phyloP scores from a whole-genome alignment of 2,329 filamentous ascomycete species.

The Scedosporium apiospermum region DNA sequence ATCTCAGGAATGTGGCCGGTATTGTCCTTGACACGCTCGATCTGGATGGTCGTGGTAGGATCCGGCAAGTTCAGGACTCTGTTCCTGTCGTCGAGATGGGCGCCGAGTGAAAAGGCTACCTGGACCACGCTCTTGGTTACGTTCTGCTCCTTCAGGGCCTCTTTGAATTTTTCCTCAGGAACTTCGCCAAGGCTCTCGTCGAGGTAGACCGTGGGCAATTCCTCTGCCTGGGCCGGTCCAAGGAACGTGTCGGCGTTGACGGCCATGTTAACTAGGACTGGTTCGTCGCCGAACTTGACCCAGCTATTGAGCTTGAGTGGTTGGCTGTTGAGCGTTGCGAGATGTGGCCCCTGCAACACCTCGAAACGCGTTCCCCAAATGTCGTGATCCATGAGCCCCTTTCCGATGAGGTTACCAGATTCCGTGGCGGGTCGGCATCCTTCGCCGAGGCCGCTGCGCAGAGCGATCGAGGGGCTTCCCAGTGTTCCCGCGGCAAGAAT shows the following conservation, averaged over 20 bases:
- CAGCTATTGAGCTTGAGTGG: constrained; percentile 4
- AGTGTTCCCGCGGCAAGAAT: constrained; percentile 3
- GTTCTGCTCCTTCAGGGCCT: constrained; percentile 1
- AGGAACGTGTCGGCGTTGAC: constrained; percentile 6
- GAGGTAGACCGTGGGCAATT: constrained; percentile 2
- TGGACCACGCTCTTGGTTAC: constrained; percentile 1
- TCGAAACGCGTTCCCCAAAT: constrained; percentile 5
- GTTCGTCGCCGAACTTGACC: constrained; percentile 4
- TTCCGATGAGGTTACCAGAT: constrained; percentile 3
- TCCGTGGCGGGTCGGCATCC: neutral
- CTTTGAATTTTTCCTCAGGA: constrained; percentile 2
- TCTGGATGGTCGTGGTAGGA: constrained; percentile 3
- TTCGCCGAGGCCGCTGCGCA: constrained; percentile 4
- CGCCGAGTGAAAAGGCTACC: neutral
- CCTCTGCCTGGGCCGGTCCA: neutral
- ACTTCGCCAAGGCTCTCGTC: neutral
- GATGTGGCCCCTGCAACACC: constrained; percentile 1
- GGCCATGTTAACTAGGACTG: constrained; percentile 3
- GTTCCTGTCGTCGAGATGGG: constrained; percentile 1
- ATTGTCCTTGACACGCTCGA: constrained; percentile 1
- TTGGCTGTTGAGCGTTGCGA: neutral
- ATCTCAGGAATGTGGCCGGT: neutral
- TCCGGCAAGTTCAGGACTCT: constrained; percentile 4
- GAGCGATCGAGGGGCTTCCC: constrained; percentile 4
- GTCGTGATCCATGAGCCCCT: constrained; percentile 6